Base-by-base conservation (phyloP, 148 eudicot genomes). In the Amaranthus cruentus region DNA sequence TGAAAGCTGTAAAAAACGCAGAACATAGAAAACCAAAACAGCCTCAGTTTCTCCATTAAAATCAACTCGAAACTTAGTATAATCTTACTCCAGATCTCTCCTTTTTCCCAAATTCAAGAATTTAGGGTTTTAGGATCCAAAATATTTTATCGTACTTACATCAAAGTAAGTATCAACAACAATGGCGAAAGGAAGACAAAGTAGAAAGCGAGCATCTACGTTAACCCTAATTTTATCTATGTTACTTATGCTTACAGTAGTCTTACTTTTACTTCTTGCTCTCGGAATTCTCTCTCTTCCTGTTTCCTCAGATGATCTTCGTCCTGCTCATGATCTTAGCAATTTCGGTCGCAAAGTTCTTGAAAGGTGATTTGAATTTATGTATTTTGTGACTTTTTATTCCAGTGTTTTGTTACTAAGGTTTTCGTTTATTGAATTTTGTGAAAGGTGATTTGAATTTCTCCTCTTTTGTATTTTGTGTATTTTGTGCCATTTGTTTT, bases 241-340 rank as follows among this genome's bases (percentile, higher is more conserved):
- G 91, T 81, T 90, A 14, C 72, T 93, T 12, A 88, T 90, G 98
- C 69, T 89, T 3, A 81, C 89, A 1, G 65, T 89, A 2, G 90
- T 89, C 0, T 80, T 94, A 10, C 75, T 91, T 43, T 71, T 94
- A 72, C 97, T 94, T 67, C 88, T 94, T 55, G 93, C 93, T 64
- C 88, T 94, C 10, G 98, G 98, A 13, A 91, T 94, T 49, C 84
- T 94, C 70, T 88, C 91, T 74, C 91, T 94, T n/a, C 98, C 98
- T 21, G 82, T 84, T 50, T 78, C 77, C 62, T 79, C 86, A 69
- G 85, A 86, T 51, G 88, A 73, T 10, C 66, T 77, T 4, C 55
- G 73, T 7, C 71, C 85, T 6, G 77, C 79, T 55, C 75, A 67
- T 18, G 83, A 85, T 80, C 82, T 78, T 69, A 75, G 88, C 80